Evolutionary conservation across 2,329 filamentous ascomycete genomes (phyloP), one percentile per base, ranked within the genome.

Genomic region (Metarhizium humberi): DNA sequence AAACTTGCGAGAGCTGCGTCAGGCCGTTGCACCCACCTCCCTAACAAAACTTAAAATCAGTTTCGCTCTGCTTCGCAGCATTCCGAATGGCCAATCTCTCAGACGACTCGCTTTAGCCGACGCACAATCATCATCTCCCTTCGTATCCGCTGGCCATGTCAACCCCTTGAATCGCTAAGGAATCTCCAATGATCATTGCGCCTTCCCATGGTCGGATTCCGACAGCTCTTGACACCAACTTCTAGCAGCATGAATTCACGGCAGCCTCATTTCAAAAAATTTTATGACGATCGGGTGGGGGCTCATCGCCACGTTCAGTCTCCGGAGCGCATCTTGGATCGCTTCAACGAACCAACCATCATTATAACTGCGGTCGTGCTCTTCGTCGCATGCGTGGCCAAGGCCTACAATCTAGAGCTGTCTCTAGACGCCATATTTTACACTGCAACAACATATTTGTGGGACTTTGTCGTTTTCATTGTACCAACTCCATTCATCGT

Each of bases 391-490:
- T 56, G 72, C 49, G 46, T 66, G n/a, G 65, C 69, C 65, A 70
- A 68, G 52, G 53, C 66, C 32, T 67, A 69, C 64, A 66, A 65
- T 58, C 64, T 69, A 13, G 64, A 71, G 13, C 58, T 64, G 18
- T 63, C 69, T 4, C 55, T 71, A 7, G 62, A 66, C 45, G 63
- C 61, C 13, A 59, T 63, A 5, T 49, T 67, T 46, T 61, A 58
- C 50, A 58, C 66, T 20, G 46, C 68, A 14, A 63, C 61, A 56
- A 72, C 77, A 61, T 66, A 84, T 53, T 64, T 83, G 42, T 88
- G 86, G 85, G 80, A 87, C 69, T 67, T 68, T 30, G 57, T 86
- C 34, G 78, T 89, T 54, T 75, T 75, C 59, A 51, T 80, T 36
- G 76, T 78, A 14, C 87, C 87, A 1, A 73, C 77, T 16, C 70